Evolutionary conservation across 2,329 filamentous ascomycete genomes (phyloP).

Genomic region (Scedosporium apiospermum): DNA sequence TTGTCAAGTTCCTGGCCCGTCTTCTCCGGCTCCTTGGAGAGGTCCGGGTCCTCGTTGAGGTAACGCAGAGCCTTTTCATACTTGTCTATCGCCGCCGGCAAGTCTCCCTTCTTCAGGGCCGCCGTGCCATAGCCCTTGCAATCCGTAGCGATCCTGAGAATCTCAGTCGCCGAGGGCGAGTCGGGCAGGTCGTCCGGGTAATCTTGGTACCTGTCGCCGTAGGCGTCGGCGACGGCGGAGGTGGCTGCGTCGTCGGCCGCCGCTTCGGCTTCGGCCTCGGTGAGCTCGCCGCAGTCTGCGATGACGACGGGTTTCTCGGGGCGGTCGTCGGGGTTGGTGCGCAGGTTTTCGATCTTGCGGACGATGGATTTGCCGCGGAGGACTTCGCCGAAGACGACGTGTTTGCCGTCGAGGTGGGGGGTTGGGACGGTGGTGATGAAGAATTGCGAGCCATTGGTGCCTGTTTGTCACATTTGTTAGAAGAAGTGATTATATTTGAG

Average conservation of each 20-base stretch:
- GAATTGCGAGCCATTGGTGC: slow-evolving; percentile 96
- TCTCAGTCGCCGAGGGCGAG: slow-evolving; percentile 46
- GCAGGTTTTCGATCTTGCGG: slow-evolving; percentile 79
- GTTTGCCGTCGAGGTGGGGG: slow-evolving; percentile 89
- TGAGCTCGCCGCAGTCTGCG: slow-evolving; percentile 76
- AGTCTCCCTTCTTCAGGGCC: slow-evolving; percentile 75
- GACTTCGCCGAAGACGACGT: slow-evolving; percentile 95
- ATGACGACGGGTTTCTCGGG: slow-evolving; percentile 66
- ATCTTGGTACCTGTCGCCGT: slow-evolving; percentile 89
- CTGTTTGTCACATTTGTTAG: slow-evolving; percentile 26
- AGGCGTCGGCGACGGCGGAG: slow-evolving; percentile 63
- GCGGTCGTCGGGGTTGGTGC: slow-evolving; percentile 68
- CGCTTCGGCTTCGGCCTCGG: slow-evolving; percentile 51
- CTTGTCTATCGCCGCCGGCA: slow-evolving; percentile 68
- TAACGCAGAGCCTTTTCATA: slow-evolving; percentile 92
- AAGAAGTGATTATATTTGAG: slow-evolving; percentile 9
- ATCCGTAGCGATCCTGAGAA: slow-evolving; percentile 70
- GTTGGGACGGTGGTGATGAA: slow-evolving; percentile 96
- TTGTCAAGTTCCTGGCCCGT: slow-evolving; percentile 57
- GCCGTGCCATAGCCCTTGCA: slow-evolving; percentile 90
- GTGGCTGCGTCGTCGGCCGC: slow-evolving; percentile 40
- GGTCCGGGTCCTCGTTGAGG: slow-evolving; percentile 72
- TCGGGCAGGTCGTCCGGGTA: slow-evolving; percentile 75
- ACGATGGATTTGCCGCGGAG: slow-evolving; percentile 86
- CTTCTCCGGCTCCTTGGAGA: slow-evolving; percentile 61